Percentiles rank a stretch among this genome's conserved stretches.
Conservation (phyloP, 352 stramenopile genomes). For the Pythium plurisporium region DNA sequence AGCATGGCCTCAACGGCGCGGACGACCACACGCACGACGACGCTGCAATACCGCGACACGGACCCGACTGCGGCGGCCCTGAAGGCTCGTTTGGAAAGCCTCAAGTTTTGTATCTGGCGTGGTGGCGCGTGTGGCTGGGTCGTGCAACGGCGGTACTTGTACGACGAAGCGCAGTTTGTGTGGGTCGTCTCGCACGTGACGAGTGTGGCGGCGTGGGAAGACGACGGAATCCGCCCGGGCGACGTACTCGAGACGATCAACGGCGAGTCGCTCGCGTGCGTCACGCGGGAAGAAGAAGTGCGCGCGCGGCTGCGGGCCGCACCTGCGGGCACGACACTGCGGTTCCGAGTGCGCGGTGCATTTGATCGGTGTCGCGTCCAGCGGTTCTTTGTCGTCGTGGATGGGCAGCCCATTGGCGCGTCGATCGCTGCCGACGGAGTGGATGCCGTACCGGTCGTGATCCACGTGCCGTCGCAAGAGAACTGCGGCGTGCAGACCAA, state of each 20-base stretch:
- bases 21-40: not conserved
- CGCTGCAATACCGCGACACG: not conserved
- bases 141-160: conserved; percentile 2
- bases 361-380: conserved; percentile 21
- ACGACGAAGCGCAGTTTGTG: conserved; percentile 5
- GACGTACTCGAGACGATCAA: conserved; percentile 54
- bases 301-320: conserved; percentile 29
- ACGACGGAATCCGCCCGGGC: conserved; percentile 39
- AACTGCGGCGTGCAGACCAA: not conserved
- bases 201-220: conserved; percentile 32
- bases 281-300: conserved; percentile 30
- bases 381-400: conserved; percentile 37
- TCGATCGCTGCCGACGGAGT: conserved; percentile 39
- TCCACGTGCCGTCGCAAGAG: conserved; percentile 16
- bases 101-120: conserved; percentile 52
- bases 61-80: too few species aligned
- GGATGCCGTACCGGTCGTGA: conserved; percentile 48
- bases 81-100: conserved; percentile 4
- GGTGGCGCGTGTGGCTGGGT: conserved; percentile 19
- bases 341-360: conserved; percentile 31
- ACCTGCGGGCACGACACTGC: conserved; percentile 32
- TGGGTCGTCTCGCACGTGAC: conserved; percentile 23
- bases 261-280: conserved; percentile 27
- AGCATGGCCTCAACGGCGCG: too few species aligned
- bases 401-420: conserved; percentile 35